Base-by-base conservation (phyloP, 192 early-diverging fungal species). In the Podila epicladia region DNA sequence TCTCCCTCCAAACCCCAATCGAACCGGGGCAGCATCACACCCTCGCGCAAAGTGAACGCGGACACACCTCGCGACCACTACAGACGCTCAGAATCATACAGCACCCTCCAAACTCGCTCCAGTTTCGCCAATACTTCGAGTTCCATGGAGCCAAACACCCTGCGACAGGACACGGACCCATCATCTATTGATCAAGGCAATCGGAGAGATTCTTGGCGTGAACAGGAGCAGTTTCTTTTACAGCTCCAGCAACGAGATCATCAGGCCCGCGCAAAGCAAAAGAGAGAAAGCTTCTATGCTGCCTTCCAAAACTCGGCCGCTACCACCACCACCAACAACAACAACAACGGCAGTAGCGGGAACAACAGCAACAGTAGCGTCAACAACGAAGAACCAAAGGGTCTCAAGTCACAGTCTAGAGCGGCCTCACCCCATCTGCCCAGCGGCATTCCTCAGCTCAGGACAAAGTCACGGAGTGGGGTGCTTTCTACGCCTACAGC, bases 391-490 rank as follows among this genome's bases (percentile, higher is more conserved):
- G 77, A 80, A 13, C 29, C 65, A 17, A 80, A 69, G 28, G 57
- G 24, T 17, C 35, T 3, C 6, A 79, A 38, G 38, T 49, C 62
- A 0, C 61, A 49, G 5, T 73, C 77, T 2, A 72, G 77, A 33
- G 64, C 77, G 15, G 77, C 77, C 0, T 80, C 77, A 12, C 77
- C 77, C 8, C 77, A 80, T 48, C 61, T 73, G 5, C 77, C 77
- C 9, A 79, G 75, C 62, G 70, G 75, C 24, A 79, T 79, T 26
- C 77, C 70, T 37, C 77, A 80, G 41, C 62, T 69, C 11, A 68
- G 77, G 48, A 80, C 77, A 64, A 80, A 80, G 48, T 80, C 77
- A n/a, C 72, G 77, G 62, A 80, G 77, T 22, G 71, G 77, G 6
- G 33, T 69, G 11, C 65, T 57, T 8, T 69, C 71, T 3, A 80